Base-by-base conservation (phyloP, 2,329 filamentous ascomycete species). In the Ophiostoma australiae region DNA sequence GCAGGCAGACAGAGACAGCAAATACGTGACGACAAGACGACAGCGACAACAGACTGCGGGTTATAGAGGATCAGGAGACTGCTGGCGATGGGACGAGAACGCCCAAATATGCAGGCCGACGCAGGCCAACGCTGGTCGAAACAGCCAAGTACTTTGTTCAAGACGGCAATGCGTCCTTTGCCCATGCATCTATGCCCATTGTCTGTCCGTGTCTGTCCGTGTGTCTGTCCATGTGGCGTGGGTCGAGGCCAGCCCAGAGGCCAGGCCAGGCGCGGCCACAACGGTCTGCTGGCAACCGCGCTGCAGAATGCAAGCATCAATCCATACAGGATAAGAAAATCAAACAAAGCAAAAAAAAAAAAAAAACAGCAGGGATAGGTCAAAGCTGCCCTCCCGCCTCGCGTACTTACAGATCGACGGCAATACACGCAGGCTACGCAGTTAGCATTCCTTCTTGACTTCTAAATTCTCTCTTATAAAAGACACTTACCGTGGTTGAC, bases 391-490 rank as follows among this genome's bases (percentile, higher is more conserved):
- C 13, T 48, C 15, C 15, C 44, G 55, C 55, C 17, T 37, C 15
- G 31, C 31, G 6, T 66, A 66, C 91, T 92, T 88, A 93, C 91
- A 87, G 92, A 94, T 88, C 91, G 89, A 81, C 91, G 90, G 83
- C 91, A 94, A 82, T 94, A 94, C 79, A 94, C 90, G 83, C 91
- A 94, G 79, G 91, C 91, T 94, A 83, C 81, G 23, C 52, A n/a
- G 55, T 72, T 68, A 72, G 70, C 65, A 20, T 65, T 13, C 17
- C 6, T n/a, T 41, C 39, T 41, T 41, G 4, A 39, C 31, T 65
- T 65, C 8, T 17, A 20, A 8, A n/a, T 4, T 33, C 10, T 15
- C 10, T 35, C 33, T 17, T 37, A 35, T 17, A 27, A 23, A 55
- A 11, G 13, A 48, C 2, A 72, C 89, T 83, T 87, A 94, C 91